phyloP scores from a whole-genome alignment of 345 rosid genomes.

The Hibiscus mutabilis region DNA sequence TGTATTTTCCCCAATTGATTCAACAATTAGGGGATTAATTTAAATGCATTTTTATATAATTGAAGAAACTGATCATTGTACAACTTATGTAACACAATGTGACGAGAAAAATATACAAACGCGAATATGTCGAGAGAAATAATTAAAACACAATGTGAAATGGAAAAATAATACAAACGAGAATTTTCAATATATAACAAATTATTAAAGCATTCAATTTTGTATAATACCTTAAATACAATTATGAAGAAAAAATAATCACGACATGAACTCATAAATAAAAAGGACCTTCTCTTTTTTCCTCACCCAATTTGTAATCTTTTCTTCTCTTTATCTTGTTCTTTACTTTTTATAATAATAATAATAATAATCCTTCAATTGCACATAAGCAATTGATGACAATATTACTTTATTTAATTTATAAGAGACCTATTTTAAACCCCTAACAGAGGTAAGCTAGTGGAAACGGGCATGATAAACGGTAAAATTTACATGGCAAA shows the following conservation, averaged over 20 bases:
- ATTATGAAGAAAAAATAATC: neutral
- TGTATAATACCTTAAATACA: neutral
- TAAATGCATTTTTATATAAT: too few species aligned
- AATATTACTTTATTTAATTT: neutral
- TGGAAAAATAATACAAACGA: neutral
- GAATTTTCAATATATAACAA: neutral
- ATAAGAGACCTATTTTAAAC: neutral
- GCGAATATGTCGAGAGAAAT: neutral
- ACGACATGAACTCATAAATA: neutral
- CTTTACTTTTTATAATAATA: neutral
- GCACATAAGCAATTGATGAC: neutral
- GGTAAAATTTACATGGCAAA: conserved; percentile 3
- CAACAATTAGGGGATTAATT: neutral
- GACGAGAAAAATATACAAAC: neutral
- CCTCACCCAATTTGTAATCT: neutral
- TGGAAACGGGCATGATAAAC: neutral
- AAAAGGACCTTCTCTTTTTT: neutral
- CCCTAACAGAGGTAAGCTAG: neutral
- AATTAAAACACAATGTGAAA: neutral
- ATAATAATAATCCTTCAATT: neutral
- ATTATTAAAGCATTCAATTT: neutral
- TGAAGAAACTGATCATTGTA: neutral
- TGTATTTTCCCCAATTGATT: too few species aligned
- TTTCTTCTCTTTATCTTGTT: neutral
- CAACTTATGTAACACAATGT: neutral